These are phyloP conservation scores for Helminthosporium solani DNA, from an alignment of 2,329 filamentous ascomycete species.

Conservation along the genomic window DNA sequence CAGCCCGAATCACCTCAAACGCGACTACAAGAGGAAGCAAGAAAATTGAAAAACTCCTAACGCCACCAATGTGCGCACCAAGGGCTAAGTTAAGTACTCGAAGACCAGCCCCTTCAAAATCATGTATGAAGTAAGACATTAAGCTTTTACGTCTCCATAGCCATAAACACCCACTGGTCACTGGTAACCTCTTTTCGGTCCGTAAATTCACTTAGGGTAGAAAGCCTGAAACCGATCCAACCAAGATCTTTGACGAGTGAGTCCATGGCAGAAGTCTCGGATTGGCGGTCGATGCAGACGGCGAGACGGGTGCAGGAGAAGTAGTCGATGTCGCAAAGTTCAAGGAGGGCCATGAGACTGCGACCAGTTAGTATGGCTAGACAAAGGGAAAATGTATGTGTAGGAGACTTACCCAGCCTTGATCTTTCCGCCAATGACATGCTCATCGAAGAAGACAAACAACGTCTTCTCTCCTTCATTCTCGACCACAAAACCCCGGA, in stretches of 20 bases:
- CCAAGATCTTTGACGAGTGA: slow-evolving; percentile 77
- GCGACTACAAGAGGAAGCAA: no score
- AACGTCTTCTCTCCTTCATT: slow-evolving; percentile 70
- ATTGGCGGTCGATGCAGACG: slow-evolving; percentile 74
- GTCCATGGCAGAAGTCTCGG: slow-evolving; percentile 62
- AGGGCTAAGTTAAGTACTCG: no score
- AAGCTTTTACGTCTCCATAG: slow-evolving; percentile 81
- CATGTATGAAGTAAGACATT: no score
- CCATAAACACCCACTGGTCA: slow-evolving; percentile 79
- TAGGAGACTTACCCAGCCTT: slow-evolving; percentile 74
- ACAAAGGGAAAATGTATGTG: background rate
- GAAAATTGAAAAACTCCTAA: no score
- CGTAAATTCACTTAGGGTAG: slow-evolving; percentile 76
- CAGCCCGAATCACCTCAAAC: no score
- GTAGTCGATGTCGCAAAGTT: slow-evolving; percentile 71
- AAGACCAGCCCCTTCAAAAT: no score
- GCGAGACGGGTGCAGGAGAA: slow-evolving; percentile 77
- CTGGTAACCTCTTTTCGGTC: slow-evolving; percentile 65
- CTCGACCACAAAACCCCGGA: slow-evolving; percentile 80
- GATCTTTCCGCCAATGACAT: slow-evolving; percentile 71
- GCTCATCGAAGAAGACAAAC: slow-evolving; percentile 84
- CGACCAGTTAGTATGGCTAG: slow-evolving; percentile 14
- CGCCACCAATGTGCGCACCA: no score
- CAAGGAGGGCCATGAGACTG: slow-evolving; percentile 78
- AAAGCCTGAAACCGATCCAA: slow-evolving; percentile 89